A percentile compares a stretch with the other conserved stretches of the same genome.
Evolutionary conservation across 1,284 basidiomycete species (phyloP).

Genomic region (Ganoderma lingzhi): DNA sequence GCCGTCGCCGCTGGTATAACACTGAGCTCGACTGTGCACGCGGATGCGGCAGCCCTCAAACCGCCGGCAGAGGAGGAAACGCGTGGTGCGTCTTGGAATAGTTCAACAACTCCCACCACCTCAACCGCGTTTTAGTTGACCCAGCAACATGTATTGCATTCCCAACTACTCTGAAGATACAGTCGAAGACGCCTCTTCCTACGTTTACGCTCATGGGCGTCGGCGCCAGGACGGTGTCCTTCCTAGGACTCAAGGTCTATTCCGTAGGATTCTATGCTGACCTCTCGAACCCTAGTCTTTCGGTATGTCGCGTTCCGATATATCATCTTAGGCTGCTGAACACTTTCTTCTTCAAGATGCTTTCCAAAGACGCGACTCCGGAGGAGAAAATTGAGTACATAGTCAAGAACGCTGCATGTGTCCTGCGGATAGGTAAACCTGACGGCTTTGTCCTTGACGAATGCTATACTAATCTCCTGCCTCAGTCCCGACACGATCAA

Average conservation of each 20-base stretch:
- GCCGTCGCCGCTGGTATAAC: conserved; percentile 44
- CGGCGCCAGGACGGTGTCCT: conserved; percentile 87
- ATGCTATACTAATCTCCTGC: background rate
- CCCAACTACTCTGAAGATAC: conserved; percentile 67
- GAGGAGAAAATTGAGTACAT: conserved; percentile 79
- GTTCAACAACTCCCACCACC: conserved; percentile 2
- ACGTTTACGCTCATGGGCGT: conserved; percentile 78
- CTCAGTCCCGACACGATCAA: conserved; percentile 82
- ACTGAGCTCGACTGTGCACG: conserved; percentile 42
- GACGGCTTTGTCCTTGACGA: background rate
- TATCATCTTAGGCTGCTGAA: conserved; percentile 7
- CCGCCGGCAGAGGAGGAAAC: conserved; percentile 34
- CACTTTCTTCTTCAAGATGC: conserved; percentile 39
- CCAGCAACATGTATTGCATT: conserved; percentile 77
- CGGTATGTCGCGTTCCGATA: conserved; percentile 47
- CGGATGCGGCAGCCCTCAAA: conserved; percentile 45
- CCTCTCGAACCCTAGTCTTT: conserved; percentile 65
- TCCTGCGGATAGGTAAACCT: conserved; percentile 70
- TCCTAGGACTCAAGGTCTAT: conserved; percentile 85
- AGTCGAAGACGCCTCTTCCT: conserved; percentile 66
- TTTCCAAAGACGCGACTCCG: conserved; percentile 56
- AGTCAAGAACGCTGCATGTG: conserved; percentile 71
- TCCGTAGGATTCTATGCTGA: conserved; percentile 89
- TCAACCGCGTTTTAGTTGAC: conserved; percentile 55
- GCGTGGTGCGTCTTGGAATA: conserved; percentile 29